Evolutionary conservation across 2,329 filamentous ascomycete species (phyloP).

Genomic region (Fusarium sp.): DNA sequence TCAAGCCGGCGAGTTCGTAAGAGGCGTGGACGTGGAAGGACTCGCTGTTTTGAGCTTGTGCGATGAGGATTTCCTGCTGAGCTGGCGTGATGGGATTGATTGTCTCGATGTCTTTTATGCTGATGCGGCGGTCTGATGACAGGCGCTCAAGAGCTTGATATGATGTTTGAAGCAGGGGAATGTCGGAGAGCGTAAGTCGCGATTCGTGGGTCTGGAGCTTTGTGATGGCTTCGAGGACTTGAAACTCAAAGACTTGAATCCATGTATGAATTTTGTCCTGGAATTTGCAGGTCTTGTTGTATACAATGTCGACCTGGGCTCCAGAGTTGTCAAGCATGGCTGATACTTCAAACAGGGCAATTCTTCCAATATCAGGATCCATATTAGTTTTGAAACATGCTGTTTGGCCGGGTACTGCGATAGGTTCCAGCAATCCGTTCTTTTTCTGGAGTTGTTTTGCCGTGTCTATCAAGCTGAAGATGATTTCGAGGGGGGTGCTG

Average conservation of each 20-base stretch:
- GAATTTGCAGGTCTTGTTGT: constrained; percentile 58
- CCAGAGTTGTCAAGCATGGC: constrained; percentile 60
- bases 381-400: constrained; percentile 59
- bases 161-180: constrained; percentile 62
- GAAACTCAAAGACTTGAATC: constrained; percentile 62
- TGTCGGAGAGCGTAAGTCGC: constrained; percentile 64
- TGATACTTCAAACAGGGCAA: constrained; percentile 65
- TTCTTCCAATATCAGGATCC: constrained; percentile 61
- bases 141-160: constrained; percentile 62
- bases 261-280: constrained; percentile 61
- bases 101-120: constrained; percentile 62
- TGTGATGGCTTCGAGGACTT: constrained; percentile 60
- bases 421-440: constrained; percentile 64
- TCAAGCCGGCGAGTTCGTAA: constrained; percentile 60
- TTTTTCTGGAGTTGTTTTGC: constrained; percentile 62
- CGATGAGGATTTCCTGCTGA: constrained; percentile 65
- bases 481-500: constrained; percentile 67
- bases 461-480: constrained; percentile 69
- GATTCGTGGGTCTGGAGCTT: constrained; percentile 58
- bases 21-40: constrained; percentile 61
- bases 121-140: constrained; percentile 59
- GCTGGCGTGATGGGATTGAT: constrained; percentile 62
- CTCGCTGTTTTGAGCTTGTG: constrained; percentile 58
- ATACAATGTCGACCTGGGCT: constrained; percentile 62
- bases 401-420: constrained; percentile 57